phyloP scores from a whole-genome alignment of 108 stramenopile species.

The Stephanodiscus minutulus region DNA sequence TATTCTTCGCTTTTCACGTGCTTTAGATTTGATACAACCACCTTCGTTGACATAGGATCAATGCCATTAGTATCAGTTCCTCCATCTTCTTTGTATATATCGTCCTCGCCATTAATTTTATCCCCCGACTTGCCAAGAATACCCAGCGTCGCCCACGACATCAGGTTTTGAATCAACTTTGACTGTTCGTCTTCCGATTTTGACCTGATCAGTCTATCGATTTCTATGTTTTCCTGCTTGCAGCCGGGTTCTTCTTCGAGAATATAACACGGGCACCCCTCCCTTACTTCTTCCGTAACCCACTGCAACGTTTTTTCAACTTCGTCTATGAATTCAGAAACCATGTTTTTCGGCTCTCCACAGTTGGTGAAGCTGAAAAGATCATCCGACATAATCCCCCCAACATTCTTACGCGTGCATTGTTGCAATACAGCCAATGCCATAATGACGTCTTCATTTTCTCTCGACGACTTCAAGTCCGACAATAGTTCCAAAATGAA shows the following conservation, averaged over 20 bases:
- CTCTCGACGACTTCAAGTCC: slow-evolving; percentile 66
- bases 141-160: slow-evolving; percentile 25
- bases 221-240: slow-evolving; percentile 9
- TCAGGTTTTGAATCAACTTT: slow-evolving; percentile 2
- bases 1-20: slow-evolving; percentile 12
- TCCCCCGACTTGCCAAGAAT: slow-evolving; percentile 2
- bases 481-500: slow-evolving; percentile 71
- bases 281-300: slow-evolving; percentile 60
- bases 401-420: slow-evolving; percentile 90
- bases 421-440: slow-evolving; percentile 84
- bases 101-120: slow-evolving; percentile 26
- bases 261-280: not conserved
- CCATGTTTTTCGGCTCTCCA: slow-evolving; percentile 81
- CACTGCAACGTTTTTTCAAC: slow-evolving; percentile 74
- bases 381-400: slow-evolving; percentile 89
- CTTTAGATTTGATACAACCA: slow-evolving; percentile 3
- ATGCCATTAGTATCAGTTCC: not conserved
- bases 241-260: not conserved
- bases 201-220: slow-evolving; percentile 8
- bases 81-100: slow-evolving; percentile 27
- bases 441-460: slow-evolving; percentile 50
- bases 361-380: slow-evolving; percentile 81
- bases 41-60: slow-evolving; percentile 6
- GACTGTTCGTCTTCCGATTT: slow-evolving; percentile 19
- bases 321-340: slow-evolving; percentile 76